Evolutionary conservation across 2,329 filamentous ascomycete genomes (phyloP).

Genomic region (Penicillium sp.): DNA sequence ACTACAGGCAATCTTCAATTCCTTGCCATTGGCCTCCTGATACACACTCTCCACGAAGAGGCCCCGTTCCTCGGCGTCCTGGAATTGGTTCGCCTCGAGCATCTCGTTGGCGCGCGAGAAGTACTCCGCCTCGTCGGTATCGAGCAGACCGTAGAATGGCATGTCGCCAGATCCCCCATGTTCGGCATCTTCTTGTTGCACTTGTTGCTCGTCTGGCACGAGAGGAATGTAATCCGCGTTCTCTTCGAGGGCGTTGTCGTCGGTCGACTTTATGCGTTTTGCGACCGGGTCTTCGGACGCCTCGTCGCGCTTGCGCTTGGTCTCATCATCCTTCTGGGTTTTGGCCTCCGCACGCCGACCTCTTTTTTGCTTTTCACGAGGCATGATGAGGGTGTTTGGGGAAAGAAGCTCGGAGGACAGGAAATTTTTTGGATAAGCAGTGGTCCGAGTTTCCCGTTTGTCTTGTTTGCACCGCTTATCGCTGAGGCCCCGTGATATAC

Average conservation of each 20-base stretch:
- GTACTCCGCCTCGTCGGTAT: conserved; percentile 91
- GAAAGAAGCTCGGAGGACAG: conserved; percentile 9
- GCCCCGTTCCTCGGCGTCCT: conserved; percentile 64
- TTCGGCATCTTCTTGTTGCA: conserved; percentile 21
- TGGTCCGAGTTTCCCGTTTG: conserved; percentile 39
- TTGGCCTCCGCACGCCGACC: conserved; percentile 44
- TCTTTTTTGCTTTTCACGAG: conserved; percentile 46
- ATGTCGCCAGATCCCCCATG: conserved; percentile 48
- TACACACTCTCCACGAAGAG: conserved; percentile 78
- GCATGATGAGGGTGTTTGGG: conserved; percentile 33
- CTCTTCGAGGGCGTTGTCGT: conserved; percentile 21
- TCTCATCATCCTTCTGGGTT: conserved; percentile 35
- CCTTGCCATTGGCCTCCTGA: conserved; percentile 81
- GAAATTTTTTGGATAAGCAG: conserved; percentile 36
- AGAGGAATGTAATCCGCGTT: conserved; percentile 39
- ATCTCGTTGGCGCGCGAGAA: conserved; percentile 86
- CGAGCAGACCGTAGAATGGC: conserved; percentile 89
- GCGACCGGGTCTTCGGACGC: conserved; percentile 28
- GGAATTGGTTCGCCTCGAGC: conserved; percentile 85
- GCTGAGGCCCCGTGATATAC: not conserved
- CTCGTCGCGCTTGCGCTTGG: conserved; percentile 38
- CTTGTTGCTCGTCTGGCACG: conserved; percentile 22
- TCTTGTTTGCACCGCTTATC: conserved; percentile 27
- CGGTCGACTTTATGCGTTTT: conserved; percentile 39
- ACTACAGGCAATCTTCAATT: conserved; percentile 91